Evolutionary conservation across 2,329 filamentous ascomycete species (phyloP).

Genomic region (Aureobasidium sp.): DNA sequence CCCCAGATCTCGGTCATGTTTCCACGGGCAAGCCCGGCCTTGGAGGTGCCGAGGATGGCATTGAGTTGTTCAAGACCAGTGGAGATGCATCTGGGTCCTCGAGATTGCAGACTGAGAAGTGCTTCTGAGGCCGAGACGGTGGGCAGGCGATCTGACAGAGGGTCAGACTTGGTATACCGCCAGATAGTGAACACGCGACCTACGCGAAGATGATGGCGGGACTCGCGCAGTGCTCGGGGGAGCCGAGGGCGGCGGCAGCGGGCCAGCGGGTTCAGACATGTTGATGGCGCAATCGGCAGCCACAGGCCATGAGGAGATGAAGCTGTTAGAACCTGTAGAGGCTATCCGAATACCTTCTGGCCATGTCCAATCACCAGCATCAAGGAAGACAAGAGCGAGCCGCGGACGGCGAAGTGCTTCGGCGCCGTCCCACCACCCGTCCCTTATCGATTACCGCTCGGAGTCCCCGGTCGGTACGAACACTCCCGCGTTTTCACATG

Average conservation of each 20-base stretch:
- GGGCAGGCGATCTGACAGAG: conserved; percentile 58
- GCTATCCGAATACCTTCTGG: not conserved
- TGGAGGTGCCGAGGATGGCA: conserved; percentile 26
- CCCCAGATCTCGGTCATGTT: conserved; percentile 84
- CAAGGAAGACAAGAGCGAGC: not conserved
- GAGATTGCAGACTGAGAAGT: conserved; percentile 50
- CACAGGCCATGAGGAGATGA: not conserved
- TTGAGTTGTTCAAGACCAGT: conserved; percentile 44
- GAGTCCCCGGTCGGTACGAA: not conserved
- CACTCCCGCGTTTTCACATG: not conserved
- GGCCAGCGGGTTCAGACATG: not conserved
- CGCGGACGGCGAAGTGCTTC: not conserved
- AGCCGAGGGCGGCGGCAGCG: not conserved
- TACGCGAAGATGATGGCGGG: conserved; percentile 30
- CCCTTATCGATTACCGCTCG: conserved; percentile 5
- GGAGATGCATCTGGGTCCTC: conserved; percentile 37
- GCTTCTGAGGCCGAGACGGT: conserved; percentile 69
- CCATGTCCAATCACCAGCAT: not conserved
- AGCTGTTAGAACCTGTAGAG: not conserved
- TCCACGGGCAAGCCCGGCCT: conserved; percentile 60
- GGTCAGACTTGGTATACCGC: not conserved
- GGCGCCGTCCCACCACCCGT: not conserved
- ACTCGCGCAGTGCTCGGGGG: not conserved
- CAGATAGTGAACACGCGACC: conserved; percentile 8
- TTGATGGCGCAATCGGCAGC: not conserved